Base-by-base conservation (phyloP, 306 rosid species). In the Cicer bijugum region DNA sequence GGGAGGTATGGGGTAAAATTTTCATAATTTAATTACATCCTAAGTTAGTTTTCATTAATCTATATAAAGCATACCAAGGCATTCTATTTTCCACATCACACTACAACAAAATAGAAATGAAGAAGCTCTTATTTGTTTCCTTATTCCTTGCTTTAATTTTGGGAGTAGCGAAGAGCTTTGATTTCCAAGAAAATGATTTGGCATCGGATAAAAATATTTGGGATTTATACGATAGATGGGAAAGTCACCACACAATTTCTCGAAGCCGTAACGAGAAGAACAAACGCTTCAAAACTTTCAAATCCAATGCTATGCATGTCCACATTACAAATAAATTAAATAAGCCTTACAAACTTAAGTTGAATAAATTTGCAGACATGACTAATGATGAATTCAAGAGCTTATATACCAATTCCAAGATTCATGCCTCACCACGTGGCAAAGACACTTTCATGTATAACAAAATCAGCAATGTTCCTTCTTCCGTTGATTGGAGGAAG, bases 331-430 rank as follows among this genome's bases (percentile, higher is more conserved):
- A 86, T 80, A 78, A 75, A 53, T 20, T 86, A 76, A 82, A 78
- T 28, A 86, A 75, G 69, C 89, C 89, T 2, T 86, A 86, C 72
- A 86, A 86, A 77, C 86, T 86, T n/a, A 83, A 78, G 58, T 44
- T 86, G 69, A 86, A 86, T 84, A 78, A 74, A 64, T 86, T 86
- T 14, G 90, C 86, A 1, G 90, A 86, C 77, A 35, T 86, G 86
- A 86, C 90, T 46, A 86, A 83, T 78, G 72, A 72, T 19, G 90
- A 86, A 72, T 86, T 86, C 63, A 75, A 59, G 52, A 86, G 40
- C 8, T 28, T 28, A 55, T 86, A 75, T 50, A 87, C 90, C 35
- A 66, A 69, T 47, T 86, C 86, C 1, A 81, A 83, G 79, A 78
- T 83, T 72, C 80, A 72, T 11, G 89, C 84, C 50, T 57, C 47